Evolutionary conservation across 2,329 filamentous ascomycete genomes (phyloP).

Genomic region (Diplodia seriata): DNA sequence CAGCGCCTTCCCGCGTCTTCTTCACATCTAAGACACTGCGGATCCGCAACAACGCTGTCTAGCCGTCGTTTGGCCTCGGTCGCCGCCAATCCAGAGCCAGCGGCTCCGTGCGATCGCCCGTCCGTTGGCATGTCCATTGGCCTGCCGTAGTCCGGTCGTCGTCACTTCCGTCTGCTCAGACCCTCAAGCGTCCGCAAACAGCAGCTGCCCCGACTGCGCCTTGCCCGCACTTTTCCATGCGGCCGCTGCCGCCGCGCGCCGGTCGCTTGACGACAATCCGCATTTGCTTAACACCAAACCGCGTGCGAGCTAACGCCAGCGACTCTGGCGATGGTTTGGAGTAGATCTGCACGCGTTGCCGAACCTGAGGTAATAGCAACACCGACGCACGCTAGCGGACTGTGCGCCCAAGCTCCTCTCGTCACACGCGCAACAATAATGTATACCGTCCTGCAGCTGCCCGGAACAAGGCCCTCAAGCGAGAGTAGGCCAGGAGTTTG

Average conservation of each 20-base stretch:
- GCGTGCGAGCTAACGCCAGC: conserved; percentile 8
- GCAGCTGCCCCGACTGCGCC: conserved; percentile 14
- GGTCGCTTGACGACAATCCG: conserved; percentile 1
- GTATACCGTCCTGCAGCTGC: background rate
- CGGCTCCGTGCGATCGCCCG: conserved; percentile 4
- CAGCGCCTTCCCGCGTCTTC: too few relatives aligned
- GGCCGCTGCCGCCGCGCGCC: conserved; percentile 4
- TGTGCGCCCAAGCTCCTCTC: background rate
- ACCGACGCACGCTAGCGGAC: background rate
- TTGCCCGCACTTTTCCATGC: background rate
- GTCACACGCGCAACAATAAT: background rate
- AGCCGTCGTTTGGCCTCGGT: background rate
- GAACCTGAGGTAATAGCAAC: background rate
- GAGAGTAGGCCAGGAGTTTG: conserved; percentile 5
- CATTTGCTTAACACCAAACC: conserved; percentile 1
- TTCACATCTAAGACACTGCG: conserved; percentile 10
- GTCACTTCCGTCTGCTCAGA: background rate
- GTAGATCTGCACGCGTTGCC: conserved; percentile 23
- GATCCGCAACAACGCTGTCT: conserved; percentile 1
- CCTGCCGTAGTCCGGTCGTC: background rate
- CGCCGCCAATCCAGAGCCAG: background rate
- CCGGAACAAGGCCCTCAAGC: background rate
- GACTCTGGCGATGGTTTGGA: conserved; percentile 13
- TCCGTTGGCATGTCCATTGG: background rate
- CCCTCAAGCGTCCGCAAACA: conserved; percentile 5